Evolutionary conservation across 2,329 filamentous ascomycete species (phyloP).

Genomic region (Pseudocercospora cruenta): DNA sequence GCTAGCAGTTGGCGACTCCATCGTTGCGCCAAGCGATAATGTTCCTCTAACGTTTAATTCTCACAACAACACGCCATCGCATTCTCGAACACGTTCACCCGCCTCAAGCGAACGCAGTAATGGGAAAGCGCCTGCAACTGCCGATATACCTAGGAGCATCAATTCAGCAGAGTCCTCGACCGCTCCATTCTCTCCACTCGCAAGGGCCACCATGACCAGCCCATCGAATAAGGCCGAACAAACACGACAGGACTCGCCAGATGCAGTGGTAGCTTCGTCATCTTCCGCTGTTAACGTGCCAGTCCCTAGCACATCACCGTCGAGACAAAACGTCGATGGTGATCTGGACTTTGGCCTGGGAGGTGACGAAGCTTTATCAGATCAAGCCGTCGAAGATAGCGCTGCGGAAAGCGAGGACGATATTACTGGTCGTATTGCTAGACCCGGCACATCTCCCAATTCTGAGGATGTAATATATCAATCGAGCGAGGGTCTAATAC

Average conservation of each 20-base stretch:
- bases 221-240: slow-evolving; percentile 5
- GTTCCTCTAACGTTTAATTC: slow-evolving; percentile 32
- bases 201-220: slow-evolving; percentile 10
- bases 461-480: slow-evolving; percentile 28
- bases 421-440: slow-evolving; percentile 23
- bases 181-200: slow-evolving; percentile 11
- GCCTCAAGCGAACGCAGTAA: not conserved
- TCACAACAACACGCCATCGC: slow-evolving; percentile 36
- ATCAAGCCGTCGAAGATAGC: slow-evolving; percentile 8
- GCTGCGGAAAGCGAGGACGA: slow-evolving; percentile 19
- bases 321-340: slow-evolving; percentile 31
- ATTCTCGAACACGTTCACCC: slow-evolving; percentile 33
- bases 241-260: not conserved
- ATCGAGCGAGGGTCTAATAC: slow-evolving; percentile 24
- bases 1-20: slow-evolving; percentile 39
- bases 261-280: not conserved
- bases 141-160: not conserved
- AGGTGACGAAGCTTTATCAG: slow-evolving; percentile 22
- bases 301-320: not conserved
- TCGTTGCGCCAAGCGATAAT: slow-evolving; percentile 42
- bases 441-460: not conserved
- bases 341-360: slow-evolving; percentile 38
- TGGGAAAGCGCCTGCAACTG: not conserved
- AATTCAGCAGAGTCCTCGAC: slow-evolving; percentile 2
- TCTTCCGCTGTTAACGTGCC: not conserved